A percentile compares a stretch with the other conserved stretches of the same genome.
These are phyloP conservation scores for Avena atlantica DNA, from an alignment of 176 grass and related monocot species.

Conservation along the genomic window DNA sequence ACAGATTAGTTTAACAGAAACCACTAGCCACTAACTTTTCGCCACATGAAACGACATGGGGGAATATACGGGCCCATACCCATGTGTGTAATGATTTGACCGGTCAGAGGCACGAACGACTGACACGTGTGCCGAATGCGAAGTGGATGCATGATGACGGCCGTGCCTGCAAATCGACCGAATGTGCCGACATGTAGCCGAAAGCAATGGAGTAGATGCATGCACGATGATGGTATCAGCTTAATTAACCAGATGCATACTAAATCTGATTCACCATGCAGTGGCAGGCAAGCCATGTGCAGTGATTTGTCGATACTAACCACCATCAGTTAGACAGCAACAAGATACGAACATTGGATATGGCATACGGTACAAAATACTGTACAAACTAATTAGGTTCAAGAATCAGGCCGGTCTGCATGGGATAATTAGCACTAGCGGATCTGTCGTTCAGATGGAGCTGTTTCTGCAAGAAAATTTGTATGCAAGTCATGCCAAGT, in stretches of 20 bases:
- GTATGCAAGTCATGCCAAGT: too few species aligned
- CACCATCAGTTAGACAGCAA: too few species aligned
- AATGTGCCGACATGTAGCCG: conserved; percentile 43
- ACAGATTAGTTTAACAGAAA: background rate
- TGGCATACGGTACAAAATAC: too few species aligned
- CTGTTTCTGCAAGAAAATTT: too few species aligned
- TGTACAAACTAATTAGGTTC: background rate
- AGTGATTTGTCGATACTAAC: conserved; percentile 6
- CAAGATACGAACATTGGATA: too few species aligned
- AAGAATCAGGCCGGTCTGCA: conserved; percentile 20
- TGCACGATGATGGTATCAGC: background rate
- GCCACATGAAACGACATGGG: background rate
- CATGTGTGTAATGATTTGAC: background rate
- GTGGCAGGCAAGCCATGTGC: conserved; percentile 32
- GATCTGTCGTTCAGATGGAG: background rate
- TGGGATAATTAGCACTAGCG: background rate
- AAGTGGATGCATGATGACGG: background rate
- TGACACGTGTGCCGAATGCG: conserved; percentile 13
- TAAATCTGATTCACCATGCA: background rate
- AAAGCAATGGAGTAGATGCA: background rate
- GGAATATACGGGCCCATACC: background rate
- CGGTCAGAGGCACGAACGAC: background rate
- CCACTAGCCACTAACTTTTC: conserved; percentile 3
- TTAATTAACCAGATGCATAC: background rate
- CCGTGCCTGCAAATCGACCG: background rate